These are phyloP conservation scores for Leishmania amazonensis DNA, from an alignment of 208 protist genomes.

Conservation along the genomic window DNA sequence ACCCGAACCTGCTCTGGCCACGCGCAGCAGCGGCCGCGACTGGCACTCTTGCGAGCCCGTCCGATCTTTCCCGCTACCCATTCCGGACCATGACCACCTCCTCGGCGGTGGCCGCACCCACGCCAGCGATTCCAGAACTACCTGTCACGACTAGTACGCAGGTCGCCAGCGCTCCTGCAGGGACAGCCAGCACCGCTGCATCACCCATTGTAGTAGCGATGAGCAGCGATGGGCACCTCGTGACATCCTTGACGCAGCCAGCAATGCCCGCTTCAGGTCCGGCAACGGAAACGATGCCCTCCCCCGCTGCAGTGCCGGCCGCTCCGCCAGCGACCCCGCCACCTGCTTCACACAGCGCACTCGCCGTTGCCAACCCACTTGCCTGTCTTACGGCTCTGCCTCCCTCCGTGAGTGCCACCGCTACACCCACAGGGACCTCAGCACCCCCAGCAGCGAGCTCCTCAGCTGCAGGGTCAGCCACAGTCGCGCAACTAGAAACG, in stretches of 20 bases:
- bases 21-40: slow-evolving; percentile 9
- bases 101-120: neutral
- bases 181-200: neutral
- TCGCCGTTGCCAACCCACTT: neutral
- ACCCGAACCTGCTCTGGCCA: slow-evolving; percentile 12
- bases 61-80: slow-evolving; percentile 19
- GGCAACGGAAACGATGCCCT: neutral
- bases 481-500: neutral
- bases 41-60: neutral
- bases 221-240: slow-evolving; percentile 22
- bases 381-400: neutral
- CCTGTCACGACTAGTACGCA: neutral
- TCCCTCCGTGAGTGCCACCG: slow-evolving; percentile 2
- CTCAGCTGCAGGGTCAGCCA: neutral
- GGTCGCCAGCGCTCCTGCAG: neutral
- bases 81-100: slow-evolving; percentile 3
- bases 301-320: neutral
- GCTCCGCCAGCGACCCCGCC: neutral
- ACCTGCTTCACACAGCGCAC: neutral
- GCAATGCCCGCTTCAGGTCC: neutral
- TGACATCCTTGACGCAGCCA: neutral
- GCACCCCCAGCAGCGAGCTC: neutral
- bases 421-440: neutral
- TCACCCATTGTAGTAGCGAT: slow-evolving; percentile 27
- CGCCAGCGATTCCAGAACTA: neutral